Evolutionary conservation across 805 yeast genomes (phyloP), one percentile per base, ranked within the genome.

Genomic region (Nakazawaea populi): DNA sequence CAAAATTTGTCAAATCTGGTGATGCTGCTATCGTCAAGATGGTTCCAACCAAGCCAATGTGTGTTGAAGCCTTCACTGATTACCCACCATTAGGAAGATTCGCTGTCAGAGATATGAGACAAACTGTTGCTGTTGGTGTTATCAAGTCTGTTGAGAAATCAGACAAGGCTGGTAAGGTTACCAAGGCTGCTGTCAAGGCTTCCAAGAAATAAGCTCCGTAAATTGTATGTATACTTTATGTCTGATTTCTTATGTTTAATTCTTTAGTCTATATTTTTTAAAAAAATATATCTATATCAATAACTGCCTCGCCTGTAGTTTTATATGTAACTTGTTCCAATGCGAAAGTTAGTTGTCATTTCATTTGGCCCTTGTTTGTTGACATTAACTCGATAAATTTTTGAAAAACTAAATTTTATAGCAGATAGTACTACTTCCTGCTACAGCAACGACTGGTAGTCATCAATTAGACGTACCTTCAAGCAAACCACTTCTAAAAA

Each of bases 41-140:
- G 78, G 83, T 89, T 66, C 87, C 92, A 64, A 72, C 87, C 66
- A 90, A 87, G 82, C 91, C 96, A 67, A 82, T 92, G 79, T 91
- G 97, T 76, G 96, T 91, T 62, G 97, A 92, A 78, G 81, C 92
- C 64, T 92, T 83, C 85, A 77, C 83, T 70, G 94, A 89, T 71
- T 90, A 92, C 85, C 96, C 92, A 73, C 96, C 95, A 78, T 77
- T 92, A 75, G 94, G 96, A 78, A 90, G 98, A 85, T 80, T 92
- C 78, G 92, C 92, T 74, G 97, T 90, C 83, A 91, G 97, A 87
- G 97, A 90, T 80, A 90, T 90, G 97, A 88, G 97, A 87, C 97
- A 90, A 81, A 91, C 97, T 68, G 97, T 91, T 69, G 97, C 97
- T 74, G 97, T 91, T 73, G 97, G 97, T 88, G 96, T 91, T 72